Base-by-base conservation (phyloP, 768 basidiomycete species). In the Astraeus odoratus region DNA sequence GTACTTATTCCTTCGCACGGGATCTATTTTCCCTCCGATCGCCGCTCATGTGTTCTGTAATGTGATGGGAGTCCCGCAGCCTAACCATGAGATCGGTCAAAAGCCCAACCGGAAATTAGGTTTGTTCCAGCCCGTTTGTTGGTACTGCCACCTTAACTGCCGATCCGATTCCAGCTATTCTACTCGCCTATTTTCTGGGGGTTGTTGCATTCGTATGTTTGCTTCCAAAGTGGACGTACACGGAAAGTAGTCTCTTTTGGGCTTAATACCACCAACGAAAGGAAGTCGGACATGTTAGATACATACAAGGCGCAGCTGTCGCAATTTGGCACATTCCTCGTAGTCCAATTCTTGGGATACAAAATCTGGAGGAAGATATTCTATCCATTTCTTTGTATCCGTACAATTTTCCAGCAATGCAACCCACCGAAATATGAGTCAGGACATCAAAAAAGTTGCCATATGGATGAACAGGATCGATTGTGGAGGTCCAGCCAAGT, bases 21-120 rank as follows among this genome's bases (percentile, higher is more conserved):
- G 84, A 13, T 93, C 91, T 4, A 66, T 97, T 47, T 63, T 84
- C 24, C 84, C 92, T 1, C 72, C 93, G 2, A 73, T 93, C 44
- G 64, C 75, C 8, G 80, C 91, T 0, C 96, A 99, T 58, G 67
- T 86, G 1, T 95, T 92, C 59, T 98, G 96, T 71, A 99, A 99
- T 58, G 61, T 86, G 40, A 94, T 97, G 89, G 94, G 94, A 1
- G 56, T 97, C 23, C 96, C 95, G 2, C 73, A 81, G 42, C 73
- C 84, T 20, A 57, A 51, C 0, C 63, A 68, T 24, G 89, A 92
- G 47, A 55, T 87, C 27, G 53, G 55, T 31, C 61, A 65, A 44
- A 80, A 75, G 53, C 81, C 81, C 0, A 56, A 65, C 19, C 67
- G 69, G 48, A 78, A 73, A 60, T 65, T 55, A 52, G 55, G 85